Evolutionary conservation across 305 asterid species (phyloP), one percentile per base, ranked within the genome.

Genomic region (Vinca major): DNA sequence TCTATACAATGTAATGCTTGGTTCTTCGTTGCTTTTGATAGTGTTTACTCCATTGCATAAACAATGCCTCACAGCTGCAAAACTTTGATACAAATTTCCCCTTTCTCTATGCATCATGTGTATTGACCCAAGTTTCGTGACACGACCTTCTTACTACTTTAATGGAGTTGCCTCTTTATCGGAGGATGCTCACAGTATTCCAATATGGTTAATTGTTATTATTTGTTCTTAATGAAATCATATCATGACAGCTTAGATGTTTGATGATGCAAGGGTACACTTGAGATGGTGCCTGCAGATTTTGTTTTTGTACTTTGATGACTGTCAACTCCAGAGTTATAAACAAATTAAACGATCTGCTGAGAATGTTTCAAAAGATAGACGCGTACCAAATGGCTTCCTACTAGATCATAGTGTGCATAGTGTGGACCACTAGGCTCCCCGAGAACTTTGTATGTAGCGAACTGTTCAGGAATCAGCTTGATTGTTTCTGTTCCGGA

Each of bases 341-440:
- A 43, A 47, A n/a, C 21, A 11, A 69, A 60, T 47, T 17, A 69
- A 49, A 7, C 14, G 9, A 58, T 58, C 20, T 60, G 45, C 39
- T 33, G 63, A 58, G 44, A 40, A 36, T 33, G 47, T 37, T 58
- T 14, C 43, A 20, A 6, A 43, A 7, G 56, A 62, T 16, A 57
- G 47, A 44, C 37, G 50, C 89, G 37, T 80, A 92, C 97, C 98
- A 82, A 21, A 55, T 88, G 83, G 63, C 96, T 87, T 65, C 98
- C 98, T 60, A 92, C 96, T 75, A 92, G 80, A 81, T 92, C 98
- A 76, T 92, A 89, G 79, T 92, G 98, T 70, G 91, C 97, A 75
- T 85, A 92, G 78, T 88, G 98, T 40, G 92, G 90, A 73, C 98
- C 98, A 56, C 78, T 71, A 48, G 82, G 81, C 73, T 84, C 85